phyloP scores from a whole-genome alignment of 2,329 filamentous ascomycete species.

The Aureobasidium sp. region DNA sequence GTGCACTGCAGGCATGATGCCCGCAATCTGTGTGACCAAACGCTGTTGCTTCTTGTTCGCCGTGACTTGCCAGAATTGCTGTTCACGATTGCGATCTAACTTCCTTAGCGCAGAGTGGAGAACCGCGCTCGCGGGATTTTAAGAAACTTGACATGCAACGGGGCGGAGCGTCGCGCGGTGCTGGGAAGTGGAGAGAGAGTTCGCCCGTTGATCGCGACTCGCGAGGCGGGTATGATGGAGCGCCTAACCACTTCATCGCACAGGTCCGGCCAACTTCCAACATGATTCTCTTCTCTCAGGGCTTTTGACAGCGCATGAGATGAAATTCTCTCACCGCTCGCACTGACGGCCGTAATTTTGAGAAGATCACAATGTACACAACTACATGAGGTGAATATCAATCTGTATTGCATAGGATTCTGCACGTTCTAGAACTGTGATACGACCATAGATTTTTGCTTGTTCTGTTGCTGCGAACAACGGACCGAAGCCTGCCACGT shows the following conservation, averaged over 20 bases:
- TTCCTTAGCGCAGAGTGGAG: constrained; percentile 14
- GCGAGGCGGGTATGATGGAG: neutral
- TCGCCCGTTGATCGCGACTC: constrained; percentile 4
- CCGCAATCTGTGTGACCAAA: constrained; percentile 12
- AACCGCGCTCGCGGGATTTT: constrained; percentile 4
- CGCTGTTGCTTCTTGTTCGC: constrained; percentile 2
- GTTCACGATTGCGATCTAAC: neutral
- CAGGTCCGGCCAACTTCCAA: neutral
- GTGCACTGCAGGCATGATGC: neutral
- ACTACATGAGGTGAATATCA: neutral
- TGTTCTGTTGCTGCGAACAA: constrained; percentile 1
- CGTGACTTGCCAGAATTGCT: neutral
- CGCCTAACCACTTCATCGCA: constrained; percentile 2
- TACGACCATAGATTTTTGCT: neutral
- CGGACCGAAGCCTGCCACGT: constrained; percentile 1
- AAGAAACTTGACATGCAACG: constrained; percentile 14
- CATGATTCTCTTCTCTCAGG: neutral
- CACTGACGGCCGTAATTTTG: neutral
- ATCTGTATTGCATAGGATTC: neutral
- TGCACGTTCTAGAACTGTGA: constrained; percentile 9
- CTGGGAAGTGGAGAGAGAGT: constrained; percentile 12
- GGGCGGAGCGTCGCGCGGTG: constrained; percentile 14
- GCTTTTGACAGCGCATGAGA: neutral
- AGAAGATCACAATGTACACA: neutral
- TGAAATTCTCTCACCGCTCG: neutral